Conservation (phyloP, 2,329 filamentous ascomycete genomes). For the Cercospora berteroae region DNA sequence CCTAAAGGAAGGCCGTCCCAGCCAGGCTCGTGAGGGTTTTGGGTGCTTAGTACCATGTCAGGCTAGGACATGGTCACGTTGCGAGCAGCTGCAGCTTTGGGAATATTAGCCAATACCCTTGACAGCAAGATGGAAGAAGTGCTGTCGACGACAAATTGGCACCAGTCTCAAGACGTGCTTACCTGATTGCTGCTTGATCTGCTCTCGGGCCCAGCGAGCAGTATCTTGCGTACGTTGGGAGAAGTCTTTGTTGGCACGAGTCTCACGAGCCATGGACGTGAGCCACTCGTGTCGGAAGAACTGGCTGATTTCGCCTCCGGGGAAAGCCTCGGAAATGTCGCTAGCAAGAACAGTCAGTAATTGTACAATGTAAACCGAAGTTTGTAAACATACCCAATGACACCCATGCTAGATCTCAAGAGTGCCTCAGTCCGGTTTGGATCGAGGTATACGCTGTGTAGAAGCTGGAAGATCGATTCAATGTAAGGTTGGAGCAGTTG, state of each 20-base stretch:
- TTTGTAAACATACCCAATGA: conserved; percentile 72
- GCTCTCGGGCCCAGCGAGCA: conserved; percentile 93
- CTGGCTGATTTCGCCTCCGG: conserved; percentile 78
- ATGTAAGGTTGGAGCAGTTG: conserved; percentile 73
- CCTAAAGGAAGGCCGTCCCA: not conserved
- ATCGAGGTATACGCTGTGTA: conserved; percentile 77
- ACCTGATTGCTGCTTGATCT: conserved; percentile 81
- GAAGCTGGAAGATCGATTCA: conserved; percentile 79
- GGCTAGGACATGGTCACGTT: conserved; percentile 19
- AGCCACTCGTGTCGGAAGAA: conserved; percentile 92
- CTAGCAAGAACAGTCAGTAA: conserved; percentile 52
- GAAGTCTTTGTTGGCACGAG: conserved; percentile 84
- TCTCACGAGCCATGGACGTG: conserved; percentile 85
- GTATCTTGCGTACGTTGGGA: conserved; percentile 83
- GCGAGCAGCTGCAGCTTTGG: conserved; percentile 10
- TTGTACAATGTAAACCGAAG: not conserved
- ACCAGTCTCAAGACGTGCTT: conserved; percentile 18
- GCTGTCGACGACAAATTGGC: not conserved
- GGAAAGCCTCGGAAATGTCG: conserved; percentile 91
- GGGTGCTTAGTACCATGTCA: not conserved
- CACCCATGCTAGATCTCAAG: conserved; percentile 92
- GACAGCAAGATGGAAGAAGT: not conserved
- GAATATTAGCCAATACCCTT: conserved; percentile 3
- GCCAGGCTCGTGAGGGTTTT: not conserved
- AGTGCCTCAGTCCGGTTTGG: conserved; percentile 86